phyloP scores from a whole-genome alignment of 805 yeast species.

The Barnettozyma siamensis region DNA sequence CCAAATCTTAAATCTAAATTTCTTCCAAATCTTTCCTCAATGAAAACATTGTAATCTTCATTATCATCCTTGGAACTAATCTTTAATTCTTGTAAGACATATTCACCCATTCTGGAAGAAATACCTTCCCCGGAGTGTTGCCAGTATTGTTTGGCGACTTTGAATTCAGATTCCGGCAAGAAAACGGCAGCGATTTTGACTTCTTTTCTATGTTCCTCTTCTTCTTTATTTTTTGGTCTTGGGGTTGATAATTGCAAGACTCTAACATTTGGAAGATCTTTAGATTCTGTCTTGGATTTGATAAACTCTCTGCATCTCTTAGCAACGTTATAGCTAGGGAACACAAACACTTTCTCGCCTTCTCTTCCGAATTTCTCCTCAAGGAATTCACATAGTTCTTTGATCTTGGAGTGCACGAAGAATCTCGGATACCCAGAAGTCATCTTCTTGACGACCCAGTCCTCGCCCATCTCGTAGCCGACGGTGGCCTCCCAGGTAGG shows the following conservation, averaged over 20 bases:
- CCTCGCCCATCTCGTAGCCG: slow-evolving; percentile 88
- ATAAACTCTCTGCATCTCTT: slow-evolving; percentile 81
- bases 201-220: slow-evolving; percentile 53
- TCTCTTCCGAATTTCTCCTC: slow-evolving; percentile 73
- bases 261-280: slow-evolving; percentile 37
- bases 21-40: slow-evolving; percentile 90
- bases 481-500: slow-evolving; percentile 95
- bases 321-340: slow-evolving; percentile 75
- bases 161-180: slow-evolving; percentile 60
- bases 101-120: slow-evolving; percentile 85
- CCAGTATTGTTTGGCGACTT: slow-evolving; percentile 84
- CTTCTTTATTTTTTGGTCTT: slow-evolving; percentile 55
- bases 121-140: slow-evolving; percentile 97
- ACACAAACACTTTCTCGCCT: slow-evolving; percentile 68
- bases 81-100: slow-evolving; percentile 58
- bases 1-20: slow-evolving; percentile 75
- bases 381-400: slow-evolving; percentile 46
- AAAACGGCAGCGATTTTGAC: slow-evolving; percentile 65
- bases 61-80: slow-evolving; percentile 26
- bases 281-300: slow-evolving; percentile 30
- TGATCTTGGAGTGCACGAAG: slow-evolving; percentile 60
- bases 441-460: slow-evolving; percentile 73
- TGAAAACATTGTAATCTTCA: slow-evolving; percentile 31
- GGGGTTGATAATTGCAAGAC: slow-evolving; percentile 71
- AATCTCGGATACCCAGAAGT: slow-evolving; percentile 86